Conservation (phyloP, 2,329 filamentous ascomycete genomes). For the Akanthomyces lecanii region DNA sequence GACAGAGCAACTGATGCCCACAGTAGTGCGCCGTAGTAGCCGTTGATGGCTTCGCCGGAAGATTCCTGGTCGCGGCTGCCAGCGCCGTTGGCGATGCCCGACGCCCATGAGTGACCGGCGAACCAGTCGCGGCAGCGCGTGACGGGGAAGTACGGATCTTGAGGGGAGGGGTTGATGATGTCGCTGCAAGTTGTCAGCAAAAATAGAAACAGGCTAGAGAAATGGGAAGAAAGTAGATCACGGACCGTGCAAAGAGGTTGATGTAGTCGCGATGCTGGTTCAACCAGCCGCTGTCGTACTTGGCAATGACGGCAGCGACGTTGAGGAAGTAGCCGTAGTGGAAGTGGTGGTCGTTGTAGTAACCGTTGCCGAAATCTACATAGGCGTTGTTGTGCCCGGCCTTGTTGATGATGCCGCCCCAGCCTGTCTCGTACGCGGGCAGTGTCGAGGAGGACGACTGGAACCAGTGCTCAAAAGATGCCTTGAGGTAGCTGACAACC, state of each 20-base stretch:
- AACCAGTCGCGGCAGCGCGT: constrained; percentile 27
- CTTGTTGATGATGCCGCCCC: constrained; percentile 25
- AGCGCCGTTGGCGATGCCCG: constrained; percentile 25
- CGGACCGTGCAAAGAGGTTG: constrained; percentile 24
- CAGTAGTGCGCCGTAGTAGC: constrained; percentile 25
- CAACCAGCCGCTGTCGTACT: constrained; percentile 23
- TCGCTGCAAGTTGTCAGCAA: constrained; percentile 17
- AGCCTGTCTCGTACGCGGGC: constrained; percentile 24
- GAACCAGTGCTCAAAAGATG: constrained; percentile 25
- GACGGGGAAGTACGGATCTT: constrained; percentile 27
- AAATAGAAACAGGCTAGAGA: not conserved
- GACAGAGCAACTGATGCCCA: constrained; percentile 24
- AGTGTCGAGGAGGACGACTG: constrained; percentile 18
- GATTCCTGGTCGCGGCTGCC: constrained; percentile 28
- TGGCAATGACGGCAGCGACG: constrained; percentile 26
- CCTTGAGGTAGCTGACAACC: constrained; percentile 22
- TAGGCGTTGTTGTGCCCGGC: constrained; percentile 21
- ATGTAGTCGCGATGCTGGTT: constrained; percentile 24
- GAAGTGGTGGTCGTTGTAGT: constrained; percentile 30
- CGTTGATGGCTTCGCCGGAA: constrained; percentile 25
- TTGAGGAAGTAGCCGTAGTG: constrained; percentile 27
- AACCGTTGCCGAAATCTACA: constrained; percentile 27
- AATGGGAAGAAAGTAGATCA: not conserved
- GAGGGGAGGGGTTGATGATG: constrained; percentile 25
- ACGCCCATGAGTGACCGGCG: constrained; percentile 28